Conservation (phyloP, 1,284 basidiomycete genomes). For the Ustilago nuda region DNA sequence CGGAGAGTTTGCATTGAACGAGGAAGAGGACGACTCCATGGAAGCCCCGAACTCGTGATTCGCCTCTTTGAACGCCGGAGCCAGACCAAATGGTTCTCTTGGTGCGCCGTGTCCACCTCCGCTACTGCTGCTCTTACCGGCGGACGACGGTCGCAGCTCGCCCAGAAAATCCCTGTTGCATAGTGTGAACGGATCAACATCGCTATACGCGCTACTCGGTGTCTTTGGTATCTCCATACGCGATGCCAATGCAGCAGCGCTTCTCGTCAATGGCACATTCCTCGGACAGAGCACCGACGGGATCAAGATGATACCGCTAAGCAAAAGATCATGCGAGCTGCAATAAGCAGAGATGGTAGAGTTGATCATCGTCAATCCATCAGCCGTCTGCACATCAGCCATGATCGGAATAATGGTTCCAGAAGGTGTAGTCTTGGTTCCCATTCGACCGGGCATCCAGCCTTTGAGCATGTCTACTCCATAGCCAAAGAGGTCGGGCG, state of each 20-base stretch:
- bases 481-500: conserved; percentile 51
- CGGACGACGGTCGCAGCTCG: conserved; percentile 15
- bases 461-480: conserved; percentile 60
- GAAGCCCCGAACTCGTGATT: conserved; percentile 17
- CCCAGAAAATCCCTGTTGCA: conserved; percentile 39
- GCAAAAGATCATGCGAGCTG: conserved; percentile 46
- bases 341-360: conserved; percentile 56
- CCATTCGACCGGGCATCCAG: conserved; percentile 44
- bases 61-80: conserved; percentile 26
- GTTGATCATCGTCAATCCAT: conserved; percentile 51
- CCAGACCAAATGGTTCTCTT: conserved; percentile 35
- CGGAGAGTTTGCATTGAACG: conserved; percentile 32
- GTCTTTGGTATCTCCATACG: conserved; percentile 24
- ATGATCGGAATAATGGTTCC: conserved; percentile 58
- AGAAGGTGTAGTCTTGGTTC: conserved; percentile 21
- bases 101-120: neutral
- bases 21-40: conserved; percentile 29
- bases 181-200: conserved; percentile 39
- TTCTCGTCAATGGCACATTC: conserved; percentile 34
- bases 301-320: conserved; percentile 49
- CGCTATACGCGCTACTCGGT: conserved; percentile 33
- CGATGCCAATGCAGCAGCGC: conserved; percentile 10
- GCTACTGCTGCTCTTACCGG: conserved; percentile 1
- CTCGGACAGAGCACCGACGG: conserved; percentile 51
- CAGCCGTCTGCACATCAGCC: conserved; percentile 43